These are phyloP conservation scores for Xanthoconium stramineum DNA, from an alignment of 768 basidiomycete species.

Conservation along the genomic window DNA sequence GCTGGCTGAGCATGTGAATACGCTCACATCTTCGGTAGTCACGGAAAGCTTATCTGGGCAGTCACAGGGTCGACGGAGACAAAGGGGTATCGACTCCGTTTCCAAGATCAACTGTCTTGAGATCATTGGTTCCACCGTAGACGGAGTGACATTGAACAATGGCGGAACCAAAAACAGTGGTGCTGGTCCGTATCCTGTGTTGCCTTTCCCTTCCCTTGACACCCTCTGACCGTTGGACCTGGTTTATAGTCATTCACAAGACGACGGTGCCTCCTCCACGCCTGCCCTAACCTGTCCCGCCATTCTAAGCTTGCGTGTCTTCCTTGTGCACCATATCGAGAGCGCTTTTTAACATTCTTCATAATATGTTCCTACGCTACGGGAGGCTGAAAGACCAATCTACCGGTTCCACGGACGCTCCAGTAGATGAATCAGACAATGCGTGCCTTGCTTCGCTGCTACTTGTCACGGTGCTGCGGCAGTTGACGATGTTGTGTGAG, in stretches of 20 bases:
- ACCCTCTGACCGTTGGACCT: neutral
- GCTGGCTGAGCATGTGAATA: neutral
- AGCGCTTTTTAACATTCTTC: too few relatives aligned
- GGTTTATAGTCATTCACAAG: conserved; percentile 12
- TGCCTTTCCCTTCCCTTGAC: neutral
- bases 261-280: neutral
- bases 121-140: neutral
- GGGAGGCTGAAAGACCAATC: too few relatives aligned
- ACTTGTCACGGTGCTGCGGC: too few relatives aligned
- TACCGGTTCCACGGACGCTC: too few relatives aligned
- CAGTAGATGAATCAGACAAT: too few relatives aligned
- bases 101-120: conserved; percentile 3
- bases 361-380: too few relatives aligned
- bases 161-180: conserved; percentile 3
- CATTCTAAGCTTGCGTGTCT: neutral
- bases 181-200: conserved; percentile 6
- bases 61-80: neutral
- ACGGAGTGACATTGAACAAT: conserved; percentile 11
- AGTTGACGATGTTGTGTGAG: too few relatives aligned
- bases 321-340: neutral
- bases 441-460: too few relatives aligned
- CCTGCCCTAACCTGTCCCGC: neutral
- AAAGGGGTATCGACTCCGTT: neutral
- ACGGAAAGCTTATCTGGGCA: neutral
- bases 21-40: neutral